phyloP scores from a whole-genome alignment of 495 filamentous ascomycete genomes.

The Rostrohypoxylon terebratum region DNA sequence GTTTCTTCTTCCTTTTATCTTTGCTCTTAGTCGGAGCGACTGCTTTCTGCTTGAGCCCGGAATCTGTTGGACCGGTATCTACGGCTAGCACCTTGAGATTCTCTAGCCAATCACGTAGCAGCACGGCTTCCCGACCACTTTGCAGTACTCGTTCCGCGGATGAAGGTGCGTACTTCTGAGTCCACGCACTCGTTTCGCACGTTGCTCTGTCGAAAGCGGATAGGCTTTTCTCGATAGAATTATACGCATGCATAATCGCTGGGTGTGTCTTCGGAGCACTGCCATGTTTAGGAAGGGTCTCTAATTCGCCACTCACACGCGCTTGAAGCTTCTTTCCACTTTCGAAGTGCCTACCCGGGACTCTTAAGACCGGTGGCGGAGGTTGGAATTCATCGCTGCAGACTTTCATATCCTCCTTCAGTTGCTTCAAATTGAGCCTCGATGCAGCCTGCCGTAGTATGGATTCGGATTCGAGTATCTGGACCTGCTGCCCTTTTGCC shows the following conservation, averaged over 20 bases:
- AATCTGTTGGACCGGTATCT: constrained; percentile 68
- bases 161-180: constrained; percentile 86
- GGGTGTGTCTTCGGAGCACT: constrained; percentile 59
- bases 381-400: constrained; percentile 56
- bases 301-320: constrained; percentile 54
- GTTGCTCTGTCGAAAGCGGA: constrained; percentile 83
- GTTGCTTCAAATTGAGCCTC: constrained; percentile 30
- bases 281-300: constrained; percentile 26
- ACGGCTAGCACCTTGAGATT: constrained; percentile 78
- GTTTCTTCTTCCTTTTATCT: constrained; percentile 78
- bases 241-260: constrained; percentile 70
- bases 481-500: constrained; percentile 61
- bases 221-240: constrained; percentile 67
- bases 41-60: constrained; percentile 57
- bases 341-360: constrained; percentile 62
- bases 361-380: constrained; percentile 55
- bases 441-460: constrained; percentile 47
- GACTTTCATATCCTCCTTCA: constrained; percentile 51
- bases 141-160: constrained; percentile 81
- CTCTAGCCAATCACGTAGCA: constrained; percentile 88
- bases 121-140: constrained; percentile 71
- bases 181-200: constrained; percentile 81
- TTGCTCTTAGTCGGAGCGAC: constrained; percentile 62
- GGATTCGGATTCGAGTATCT: constrained; percentile 58
- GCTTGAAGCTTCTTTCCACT: constrained; percentile 61